These are phyloP conservation scores for Penicillium sp. DNA, from an alignment of 2,329 filamentous ascomycete genomes.

Conservation along the genomic window DNA sequence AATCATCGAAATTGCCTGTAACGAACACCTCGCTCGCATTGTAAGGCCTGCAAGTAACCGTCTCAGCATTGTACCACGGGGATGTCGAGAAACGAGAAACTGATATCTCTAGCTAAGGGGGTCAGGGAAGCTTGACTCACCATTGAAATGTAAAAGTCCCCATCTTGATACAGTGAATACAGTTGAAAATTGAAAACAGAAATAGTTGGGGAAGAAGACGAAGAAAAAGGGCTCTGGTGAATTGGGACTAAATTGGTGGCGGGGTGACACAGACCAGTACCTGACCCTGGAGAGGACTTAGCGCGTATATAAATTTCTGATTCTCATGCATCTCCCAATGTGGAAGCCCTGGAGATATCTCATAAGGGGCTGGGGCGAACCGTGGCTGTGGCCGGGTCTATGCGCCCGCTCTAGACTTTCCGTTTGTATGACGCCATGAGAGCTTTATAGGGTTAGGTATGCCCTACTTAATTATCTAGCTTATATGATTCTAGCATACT, in stretches of 20 bases:
- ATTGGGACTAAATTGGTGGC: slow-evolving; percentile 12
- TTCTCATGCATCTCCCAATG: not conserved
- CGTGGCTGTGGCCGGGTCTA: not conserved
- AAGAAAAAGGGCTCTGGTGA: not conserved
- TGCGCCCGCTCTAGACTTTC: slow-evolving; percentile 1
- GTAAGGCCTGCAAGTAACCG: slow-evolving; percentile 64
- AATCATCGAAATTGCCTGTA: slow-evolving; percentile 93
- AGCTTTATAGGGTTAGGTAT: not conserved
- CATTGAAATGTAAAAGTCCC: slow-evolving; percentile 40
- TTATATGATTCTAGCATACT: not conserved
- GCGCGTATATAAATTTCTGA: not conserved
- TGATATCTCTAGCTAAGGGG: not conserved
- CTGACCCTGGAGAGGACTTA: slow-evolving; percentile 2
- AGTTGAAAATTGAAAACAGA: not conserved
- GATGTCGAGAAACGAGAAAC: not conserved
- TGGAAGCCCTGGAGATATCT: not conserved
- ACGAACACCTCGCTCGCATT: slow-evolving; percentile 84
- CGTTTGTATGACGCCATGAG: not conserved
- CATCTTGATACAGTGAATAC: slow-evolving; percentile 21
- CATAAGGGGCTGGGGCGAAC: not conserved
- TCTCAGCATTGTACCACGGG: slow-evolving; percentile 29
- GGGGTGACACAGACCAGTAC: slow-evolving; percentile 25
- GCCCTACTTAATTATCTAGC: not conserved
- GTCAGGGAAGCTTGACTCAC: slow-evolving; percentile 24
- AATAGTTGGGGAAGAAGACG: not conserved